Base-by-base conservation (phyloP, 1,139 yeast species). In the Sugiyamaella paludigena region DNA sequence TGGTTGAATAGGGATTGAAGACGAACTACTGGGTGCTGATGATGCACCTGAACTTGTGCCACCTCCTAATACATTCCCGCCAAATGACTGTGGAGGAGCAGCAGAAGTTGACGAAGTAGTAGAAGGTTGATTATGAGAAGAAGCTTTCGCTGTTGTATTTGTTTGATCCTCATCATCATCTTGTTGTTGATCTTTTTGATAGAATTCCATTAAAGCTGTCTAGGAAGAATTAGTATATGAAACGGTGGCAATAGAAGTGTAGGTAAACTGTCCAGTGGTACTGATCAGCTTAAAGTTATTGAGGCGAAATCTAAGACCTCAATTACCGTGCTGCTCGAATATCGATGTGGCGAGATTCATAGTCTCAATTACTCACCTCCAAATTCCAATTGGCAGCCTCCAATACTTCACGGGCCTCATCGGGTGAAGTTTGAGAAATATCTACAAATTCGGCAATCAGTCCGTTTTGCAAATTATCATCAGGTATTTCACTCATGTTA, bases 371-470 rank as follows among this genome's bases (percentile, higher is more conserved):
- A 54, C 67, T 40, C 51, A 60, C 67, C 41, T 66, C 65, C n/a
- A 74, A 48, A 49, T 73, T 68, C 69, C 74, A 70, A 43, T 70
- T 65, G 59, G 72, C 65, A 37, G 70, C 64, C 27, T 66, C 68
- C 32, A 79, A 60, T 46, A 71, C 70, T 47, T 67, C 68, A 36
- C 63, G 65, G 2, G 84, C 83, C 31, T 72, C 75, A 16, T 70
- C 63, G n/a, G 66, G 63, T 2, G 78, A 68, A 10, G 72, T 66
- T 44, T 73, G 73, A 5, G 83, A 74, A 49, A 79, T 63, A 28
- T 72, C 72, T 48, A 78, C 71, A 62, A 87, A 85, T 59, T 80
- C 78, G 19, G 78, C 76, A 38, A 81, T 69, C 53, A 62, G 58
- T 16, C 62, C 62, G 50, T 60, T 63, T 36, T 55, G 52, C 13